These are phyloP conservation scores for Parasitella parasitica DNA, from an alignment of 371 early-diverging fungal genomes.

Conservation along the genomic window DNA sequence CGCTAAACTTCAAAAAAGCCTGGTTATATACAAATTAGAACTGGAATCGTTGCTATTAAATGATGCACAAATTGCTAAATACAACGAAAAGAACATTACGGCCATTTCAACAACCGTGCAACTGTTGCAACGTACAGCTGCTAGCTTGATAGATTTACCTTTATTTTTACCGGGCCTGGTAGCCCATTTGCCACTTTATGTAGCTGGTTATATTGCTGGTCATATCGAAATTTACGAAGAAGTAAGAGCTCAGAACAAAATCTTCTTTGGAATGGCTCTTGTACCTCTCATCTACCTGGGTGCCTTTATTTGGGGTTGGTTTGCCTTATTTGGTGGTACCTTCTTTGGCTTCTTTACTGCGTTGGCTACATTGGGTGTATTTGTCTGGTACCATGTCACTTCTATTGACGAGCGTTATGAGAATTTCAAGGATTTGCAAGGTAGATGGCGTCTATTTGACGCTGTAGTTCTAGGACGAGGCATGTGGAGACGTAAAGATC, in stretches of 20 bases:
- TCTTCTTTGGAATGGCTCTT: slow-evolving; percentile 41
- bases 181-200: slow-evolving; percentile 56
- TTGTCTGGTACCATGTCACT: slow-evolving; percentile 52
- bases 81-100: slow-evolving; percentile 47
- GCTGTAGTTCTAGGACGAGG: slow-evolving; percentile 50
- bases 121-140: slow-evolving; percentile 38
- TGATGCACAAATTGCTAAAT: slow-evolving; percentile 51
- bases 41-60: slow-evolving; percentile 33
- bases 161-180: slow-evolving; percentile 54
- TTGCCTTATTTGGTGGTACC: slow-evolving; percentile 35
- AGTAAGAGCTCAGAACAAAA: slow-evolving; percentile 58
- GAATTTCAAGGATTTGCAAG: slow-evolving; percentile 45
- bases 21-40: slow-evolving; percentile 46
- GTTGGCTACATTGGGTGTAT: slow-evolving; percentile 35
- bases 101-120: slow-evolving; percentile 39
- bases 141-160: slow-evolving; percentile 48
- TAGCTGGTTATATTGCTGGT: slow-evolving; percentile 50
- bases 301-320: slow-evolving; percentile 48
- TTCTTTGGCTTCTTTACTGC: slow-evolving; percentile 47
- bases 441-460: slow-evolving; percentile 53
- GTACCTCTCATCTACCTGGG: slow-evolving; percentile 45
- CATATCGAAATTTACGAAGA: slow-evolving; percentile 55
- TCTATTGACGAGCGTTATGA: slow-evolving; percentile 52
- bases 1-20: slow-evolving; percentile 35
- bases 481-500: slow-evolving; percentile 47